Percentiles rank a stretch among this genome's conserved stretches.
Evolutionary conservation across 176 grass and related monocot genomes (phyloP).

Genomic region (Metroxylon sagu): DNA sequence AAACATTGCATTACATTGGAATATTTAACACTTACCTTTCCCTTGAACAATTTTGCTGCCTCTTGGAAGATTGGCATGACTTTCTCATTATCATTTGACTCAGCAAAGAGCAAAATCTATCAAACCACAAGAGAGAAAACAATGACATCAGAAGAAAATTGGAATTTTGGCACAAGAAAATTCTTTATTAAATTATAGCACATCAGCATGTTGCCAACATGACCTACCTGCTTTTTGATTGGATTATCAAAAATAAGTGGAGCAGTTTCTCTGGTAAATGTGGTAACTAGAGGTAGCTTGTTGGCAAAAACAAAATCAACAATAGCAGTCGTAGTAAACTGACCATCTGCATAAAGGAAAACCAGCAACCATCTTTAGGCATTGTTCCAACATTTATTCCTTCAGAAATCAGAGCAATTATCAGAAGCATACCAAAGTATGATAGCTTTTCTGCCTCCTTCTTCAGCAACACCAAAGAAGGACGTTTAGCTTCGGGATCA

Average conservation of each 20-base stretch:
- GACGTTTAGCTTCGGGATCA: conserved; percentile 45
- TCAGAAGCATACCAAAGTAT: conserved; percentile 43
- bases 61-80: conserved; percentile 66
- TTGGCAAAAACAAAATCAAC: conserved; percentile 70
- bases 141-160: not conserved
- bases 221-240: conserved; percentile 82
- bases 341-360: conserved; percentile 46
- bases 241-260: conserved; percentile 79
- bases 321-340: conserved; percentile 57
- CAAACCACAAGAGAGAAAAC: conserved; percentile 15
- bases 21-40: conserved; percentile 47
- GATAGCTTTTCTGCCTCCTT: conserved; percentile 85
- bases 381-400: not conserved
- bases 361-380: not conserved
- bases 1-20: too few species aligned
- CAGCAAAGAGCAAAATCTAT: conserved; percentile 74
- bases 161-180: too few species aligned
- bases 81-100: conserved; percentile 52
- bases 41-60: conserved; percentile 80
- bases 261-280: conserved; percentile 63
- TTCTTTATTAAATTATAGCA: too few species aligned
- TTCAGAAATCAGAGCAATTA: too few species aligned
- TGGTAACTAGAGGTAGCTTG: conserved; percentile 77
- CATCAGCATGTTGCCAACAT: not conserved
- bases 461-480: conserved; percentile 67